Evolutionary conservation across 2,329 filamentous ascomycete genomes (phyloP).

Genomic region (Ceratocystis harringtonii): DNA sequence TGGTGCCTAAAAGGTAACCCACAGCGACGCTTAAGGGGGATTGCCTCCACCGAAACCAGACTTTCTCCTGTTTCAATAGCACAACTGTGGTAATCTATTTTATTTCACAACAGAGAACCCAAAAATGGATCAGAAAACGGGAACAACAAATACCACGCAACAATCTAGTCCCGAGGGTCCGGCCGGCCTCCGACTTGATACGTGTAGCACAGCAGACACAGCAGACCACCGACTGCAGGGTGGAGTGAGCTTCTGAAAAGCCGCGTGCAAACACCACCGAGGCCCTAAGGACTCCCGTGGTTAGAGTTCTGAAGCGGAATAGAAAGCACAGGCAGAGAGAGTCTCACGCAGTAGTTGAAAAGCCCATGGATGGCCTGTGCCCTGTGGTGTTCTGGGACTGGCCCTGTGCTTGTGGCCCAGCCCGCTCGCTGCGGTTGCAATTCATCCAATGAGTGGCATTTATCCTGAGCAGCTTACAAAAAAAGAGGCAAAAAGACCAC

Average conservation of each 20-base stretch:
- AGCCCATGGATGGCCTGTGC: neutral
- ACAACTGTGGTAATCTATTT: too few relatives aligned
- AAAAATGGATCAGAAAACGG: neutral
- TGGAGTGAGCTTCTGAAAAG: neutral
- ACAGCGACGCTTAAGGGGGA: too few relatives aligned
- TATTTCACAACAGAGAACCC: too few relatives aligned
- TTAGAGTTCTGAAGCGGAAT: neutral
- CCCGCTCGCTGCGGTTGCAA: neutral
- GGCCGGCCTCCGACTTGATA: neutral
- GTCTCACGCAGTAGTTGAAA: neutral
- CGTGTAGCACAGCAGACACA: neutral
- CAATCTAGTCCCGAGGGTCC: neutral
- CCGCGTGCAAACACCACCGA: neutral
- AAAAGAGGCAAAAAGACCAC: too few relatives aligned
- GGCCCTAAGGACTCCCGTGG: neutral
- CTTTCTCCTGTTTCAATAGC: too few relatives aligned
- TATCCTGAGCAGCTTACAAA: too few relatives aligned
- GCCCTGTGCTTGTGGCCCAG: neutral
- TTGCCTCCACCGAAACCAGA: too few relatives aligned
- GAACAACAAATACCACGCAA: neutral
- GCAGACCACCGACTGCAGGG: neutral
- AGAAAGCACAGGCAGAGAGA: neutral
- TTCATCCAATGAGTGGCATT: too few relatives aligned
- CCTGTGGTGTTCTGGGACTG: neutral
- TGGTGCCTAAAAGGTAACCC: too few relatives aligned